These are phyloP conservation scores for Alternaria incomplexa DNA, from an alignment of 2,329 filamentous ascomycete species.

Conservation along the genomic window DNA sequence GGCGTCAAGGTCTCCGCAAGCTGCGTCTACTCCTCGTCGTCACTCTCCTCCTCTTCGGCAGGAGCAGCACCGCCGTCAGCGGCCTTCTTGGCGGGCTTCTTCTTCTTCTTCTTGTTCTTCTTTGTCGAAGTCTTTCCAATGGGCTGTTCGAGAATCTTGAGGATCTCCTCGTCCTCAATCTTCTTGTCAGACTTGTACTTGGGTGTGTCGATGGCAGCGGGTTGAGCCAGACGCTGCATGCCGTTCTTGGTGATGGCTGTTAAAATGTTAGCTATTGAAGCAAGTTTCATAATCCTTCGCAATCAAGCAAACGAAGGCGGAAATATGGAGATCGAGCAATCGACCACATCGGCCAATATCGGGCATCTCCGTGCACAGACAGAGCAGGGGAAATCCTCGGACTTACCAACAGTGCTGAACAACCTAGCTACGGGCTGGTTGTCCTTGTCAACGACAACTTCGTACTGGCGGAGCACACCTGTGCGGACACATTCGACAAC, in stretches of 20 bases:
- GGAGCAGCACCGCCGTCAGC: conserved; percentile 56
- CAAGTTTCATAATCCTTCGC: neutral
- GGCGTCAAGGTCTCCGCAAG: neutral
- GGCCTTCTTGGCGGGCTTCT: conserved; percentile 73
- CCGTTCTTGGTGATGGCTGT: conserved; percentile 97
- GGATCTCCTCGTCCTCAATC: conserved; percentile 92
- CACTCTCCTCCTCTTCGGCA: conserved; percentile 43
- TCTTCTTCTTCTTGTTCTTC: conserved; percentile 83
- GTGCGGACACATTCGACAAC: conserved; percentile 95
- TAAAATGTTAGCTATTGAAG: conserved; percentile 16
- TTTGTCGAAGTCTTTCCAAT: conserved; percentile 70
- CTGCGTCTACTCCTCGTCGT: conserved; percentile 45
- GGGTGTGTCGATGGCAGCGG: conserved; percentile 75
- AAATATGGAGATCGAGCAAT: neutral
- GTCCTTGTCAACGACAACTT: conserved; percentile 94
- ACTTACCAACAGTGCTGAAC: conserved; percentile 90
- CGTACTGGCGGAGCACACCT: conserved; percentile 93
- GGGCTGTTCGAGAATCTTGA: conserved; percentile 92
- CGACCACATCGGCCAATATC: neutral
- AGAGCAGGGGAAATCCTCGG: conserved; percentile 59
- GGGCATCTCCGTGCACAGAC: neutral
- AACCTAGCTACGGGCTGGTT: conserved; percentile 81
- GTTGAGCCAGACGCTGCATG: conserved; percentile 80
- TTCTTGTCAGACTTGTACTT: conserved; percentile 97
- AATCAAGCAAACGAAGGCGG: neutral